Evolutionary conservation across 371 early-diverging fungal species (phyloP), one percentile per base, ranked within the genome.

Genomic region (Rhizopus sp.): DNA sequence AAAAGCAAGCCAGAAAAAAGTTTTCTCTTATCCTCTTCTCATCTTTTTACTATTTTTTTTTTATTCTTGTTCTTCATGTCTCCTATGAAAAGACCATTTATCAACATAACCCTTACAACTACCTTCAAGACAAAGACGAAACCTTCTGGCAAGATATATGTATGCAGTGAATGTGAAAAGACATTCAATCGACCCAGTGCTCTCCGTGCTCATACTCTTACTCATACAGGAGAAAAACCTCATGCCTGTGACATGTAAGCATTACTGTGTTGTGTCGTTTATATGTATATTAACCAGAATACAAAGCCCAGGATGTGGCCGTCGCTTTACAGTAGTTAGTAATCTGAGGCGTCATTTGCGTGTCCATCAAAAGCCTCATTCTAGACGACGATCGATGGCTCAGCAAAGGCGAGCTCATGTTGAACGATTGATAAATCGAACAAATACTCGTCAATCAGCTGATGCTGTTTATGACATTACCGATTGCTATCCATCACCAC

Each of bases 191-290:
- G 91, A 16, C 94, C 94, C 0, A 89, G 89, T 39, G 85, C 89
- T 4, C 69, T 90, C 2, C 66, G 73, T 5, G 88, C 90, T 5
- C 92, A 92, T 60, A 77, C 78, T 29, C 80, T 83, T 59, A 85
- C 88, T 1, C 93, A 93, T 59, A 90, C 93, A 3, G 91, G 91
- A 5, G 91, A 91, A 57, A 84, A 85, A 52, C 93, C 91, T 5
- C 84, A 85, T 68, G 66, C 71, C 47, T 92, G 91, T 61, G 64
- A 66, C 3, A 71, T 68, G 60, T 72, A 72, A 56, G 70, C 23
- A 23, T 23, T 23, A 23, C 23, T 23, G 23, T 23, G 23, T 23
- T 23, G 23, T 40, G 3, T 33, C 3, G 42, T 53, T 31, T 1
- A 13, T 5, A 13, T 35, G 7, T 3, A 9, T 45, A 9, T 9